A percentile compares a stretch with the other conserved stretches of the same genome.
These are phyloP conservation scores for Pharus latifolius DNA, from an alignment of 176 grass and related monocot genomes.

Conservation along the genomic window DNA sequence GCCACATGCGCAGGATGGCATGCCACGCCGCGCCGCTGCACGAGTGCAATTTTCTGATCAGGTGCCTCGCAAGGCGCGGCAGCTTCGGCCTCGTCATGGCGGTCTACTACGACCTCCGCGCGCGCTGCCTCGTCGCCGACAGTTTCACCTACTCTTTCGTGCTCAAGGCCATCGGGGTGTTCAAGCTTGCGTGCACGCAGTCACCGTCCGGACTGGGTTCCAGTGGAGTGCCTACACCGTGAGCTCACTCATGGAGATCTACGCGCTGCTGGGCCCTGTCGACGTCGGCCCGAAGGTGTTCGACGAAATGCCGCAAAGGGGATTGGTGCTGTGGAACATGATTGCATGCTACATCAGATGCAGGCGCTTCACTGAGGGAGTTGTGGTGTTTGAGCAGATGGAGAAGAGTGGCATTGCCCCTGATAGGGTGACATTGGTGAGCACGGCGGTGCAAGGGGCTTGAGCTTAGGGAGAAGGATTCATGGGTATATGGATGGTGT, in stretches of 20 bases:
- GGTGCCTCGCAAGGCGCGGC: conserved; percentile 24
- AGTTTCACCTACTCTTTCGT: conserved; percentile 67
- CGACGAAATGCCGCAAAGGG: conserved; percentile 36
- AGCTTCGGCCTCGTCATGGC: conserved; percentile 21
- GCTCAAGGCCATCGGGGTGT: conserved; percentile 39
- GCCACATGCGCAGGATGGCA: conserved; percentile 15
- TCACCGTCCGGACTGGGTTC: conserved; percentile 36
- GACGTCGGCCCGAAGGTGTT: conserved; percentile 34
- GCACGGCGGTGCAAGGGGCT: conserved; percentile 19
- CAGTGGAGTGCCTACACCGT: conserved; percentile 38
- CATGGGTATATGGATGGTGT: conserved; percentile 33
- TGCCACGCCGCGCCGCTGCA: conserved; percentile 23
- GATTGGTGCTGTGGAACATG: conserved; percentile 44
- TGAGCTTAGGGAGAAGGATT: conserved; percentile 50
- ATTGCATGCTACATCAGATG: conserved; percentile 44
- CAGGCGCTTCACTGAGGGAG: conserved; percentile 12
- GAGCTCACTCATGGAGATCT: conserved; percentile 53
- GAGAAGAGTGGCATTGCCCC: conserved; percentile 23
- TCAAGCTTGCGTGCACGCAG: conserved; percentile 31
- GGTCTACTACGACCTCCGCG: conserved; percentile 46
- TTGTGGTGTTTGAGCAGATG: conserved; percentile 27
- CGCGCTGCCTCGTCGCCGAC: conserved; percentile 34
- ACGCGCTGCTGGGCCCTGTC: conserved; percentile 10
- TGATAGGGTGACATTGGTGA: conserved; percentile 33
- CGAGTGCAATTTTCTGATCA: conserved; percentile 56